Evolutionary conservation across 345 rosid genomes (phyloP).

Genomic region (Anastatica hierochuntica): DNA sequence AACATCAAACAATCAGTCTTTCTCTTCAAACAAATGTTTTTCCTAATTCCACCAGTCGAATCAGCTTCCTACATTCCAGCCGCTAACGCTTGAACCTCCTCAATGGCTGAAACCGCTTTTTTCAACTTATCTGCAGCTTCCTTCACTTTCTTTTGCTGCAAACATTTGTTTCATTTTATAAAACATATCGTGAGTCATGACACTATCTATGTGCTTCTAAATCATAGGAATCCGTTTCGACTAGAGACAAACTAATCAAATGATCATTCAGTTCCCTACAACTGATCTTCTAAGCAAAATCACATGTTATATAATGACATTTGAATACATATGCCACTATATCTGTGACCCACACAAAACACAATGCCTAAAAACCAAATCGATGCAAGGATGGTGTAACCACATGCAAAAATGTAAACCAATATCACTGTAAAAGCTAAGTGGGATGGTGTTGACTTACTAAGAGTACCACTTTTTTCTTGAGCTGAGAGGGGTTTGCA

Average conservation of each 20-base stretch:
- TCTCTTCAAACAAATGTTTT: slow-evolving; percentile 13
- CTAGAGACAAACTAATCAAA: no score
- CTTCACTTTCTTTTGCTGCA: slow-evolving; percentile 27
- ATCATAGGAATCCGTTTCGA: neutral
- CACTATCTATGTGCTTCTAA: no score
- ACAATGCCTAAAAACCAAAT: slow-evolving; percentile 1
- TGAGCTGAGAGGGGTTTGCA: no score
- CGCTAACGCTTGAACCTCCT: slow-evolving; percentile 11
- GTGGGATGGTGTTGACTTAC: slow-evolving; percentile 12
- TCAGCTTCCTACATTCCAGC: slow-evolving; percentile 15
- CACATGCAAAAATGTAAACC: neutral
- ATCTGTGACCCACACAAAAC: neutral
- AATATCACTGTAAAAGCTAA: slow-evolving; percentile 1
- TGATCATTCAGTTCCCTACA: no score
- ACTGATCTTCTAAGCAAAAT: neutral
- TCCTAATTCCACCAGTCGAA: slow-evolving; percentile 4
- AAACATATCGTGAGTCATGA: neutral
- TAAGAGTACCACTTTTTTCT: slow-evolving; percentile 11
- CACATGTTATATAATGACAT: neutral
- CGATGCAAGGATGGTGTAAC: no score
- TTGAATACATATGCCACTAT: neutral
- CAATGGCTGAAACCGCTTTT: slow-evolving; percentile 7
- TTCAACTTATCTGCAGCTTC: slow-evolving; percentile 23
- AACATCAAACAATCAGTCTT: slow-evolving; percentile 18
- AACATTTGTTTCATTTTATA: neutral